Evolutionary conservation across 495 filamentous ascomycete genomes (phyloP), one percentile per base, ranked within the genome.

Genomic region (Tricharina praecox): DNA sequence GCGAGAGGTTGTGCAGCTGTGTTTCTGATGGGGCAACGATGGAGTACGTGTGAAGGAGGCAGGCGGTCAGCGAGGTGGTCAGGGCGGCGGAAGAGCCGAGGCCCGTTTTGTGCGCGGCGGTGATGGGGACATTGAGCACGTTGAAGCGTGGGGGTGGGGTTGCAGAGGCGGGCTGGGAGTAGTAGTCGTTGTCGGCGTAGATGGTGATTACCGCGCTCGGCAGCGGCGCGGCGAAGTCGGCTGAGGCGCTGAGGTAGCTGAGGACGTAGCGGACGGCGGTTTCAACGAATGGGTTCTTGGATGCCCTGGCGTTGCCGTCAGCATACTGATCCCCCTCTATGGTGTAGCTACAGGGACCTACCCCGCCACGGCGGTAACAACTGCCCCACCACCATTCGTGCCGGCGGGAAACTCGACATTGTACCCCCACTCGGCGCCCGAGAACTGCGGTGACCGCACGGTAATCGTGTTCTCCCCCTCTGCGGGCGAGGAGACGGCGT

Each of bases 181-280:
- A 96, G 70, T 97, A 97, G 68, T 93, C 84, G 55, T 81, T 83
- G 65, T 94, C 85, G 23, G 92, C 90, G 18, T 95, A 70, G 63
- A 97, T 90, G 42, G 84, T 90, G 56, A 96, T 74, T 18, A 70
- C 70, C 50, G 92, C 76, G 33, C 68, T 65, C 50, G 73, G 4
- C 69, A 67, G 24, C 33, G 20, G 18, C 37, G 37, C 53, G 68
- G 64, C 47, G n/a, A 66, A 62, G 40, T 70, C 62, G 39, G 71
- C 68, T 49, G 74, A 73, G 50, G 75, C 70, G 45, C 68, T 62
- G 54, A 82, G 70, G 68, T 95, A 95, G 48, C 79, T 87, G 52
- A 96, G 73, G 45, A 78, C 82, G 65, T 93, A 94, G 64, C 70
- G 75, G 41, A 97, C 70, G 1, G 90, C 78, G 23, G 84, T 90